These are phyloP conservation scores for Trichoderma semiorbis DNA, from an alignment of 2,329 filamentous ascomycete species.

Conservation along the genomic window DNA sequence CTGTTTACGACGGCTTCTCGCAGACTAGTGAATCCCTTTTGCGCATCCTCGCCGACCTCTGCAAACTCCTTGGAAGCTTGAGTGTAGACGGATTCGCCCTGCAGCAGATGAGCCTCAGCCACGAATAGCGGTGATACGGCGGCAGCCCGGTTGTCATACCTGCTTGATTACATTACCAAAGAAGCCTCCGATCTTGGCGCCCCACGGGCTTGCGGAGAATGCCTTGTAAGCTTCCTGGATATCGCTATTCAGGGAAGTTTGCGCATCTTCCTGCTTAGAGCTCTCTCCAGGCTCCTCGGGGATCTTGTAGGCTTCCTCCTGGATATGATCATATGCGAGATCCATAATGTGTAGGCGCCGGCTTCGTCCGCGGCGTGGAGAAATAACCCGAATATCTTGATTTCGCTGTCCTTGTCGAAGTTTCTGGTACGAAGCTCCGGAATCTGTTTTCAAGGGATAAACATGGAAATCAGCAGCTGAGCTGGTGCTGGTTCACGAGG, in stretches of 20 bases:
- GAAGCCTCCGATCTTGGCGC: constrained; percentile 80
- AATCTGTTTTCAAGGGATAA: not conserved
- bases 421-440: not conserved
- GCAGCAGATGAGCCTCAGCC: constrained; percentile 18
- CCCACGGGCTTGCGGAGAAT: constrained; percentile 89
- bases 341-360: constrained; percentile 62
- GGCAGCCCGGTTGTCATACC: constrained; percentile 42
- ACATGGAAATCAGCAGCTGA: constrained; percentile 4
- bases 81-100: constrained; percentile 80
- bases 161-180: constrained; percentile 92
- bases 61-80: constrained; percentile 83
- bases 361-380: not conserved
- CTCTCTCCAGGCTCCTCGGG: constrained; percentile 45
- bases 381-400: not conserved
- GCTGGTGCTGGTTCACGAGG: constrained; percentile 4
- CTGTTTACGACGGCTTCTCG: constrained; percentile 65
- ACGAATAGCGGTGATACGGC: not conserved
- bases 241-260: constrained; percentile 72
- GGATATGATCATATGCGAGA: constrained; percentile 94
- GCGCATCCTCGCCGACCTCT: constrained; percentile 75
- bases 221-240: constrained; percentile 94
- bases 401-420: not conserved
- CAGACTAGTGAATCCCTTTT: constrained; percentile 72
- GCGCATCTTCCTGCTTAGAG: constrained; percentile 39
- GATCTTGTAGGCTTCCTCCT: constrained; percentile 71